Conservation (phyloP, 2,329 filamentous ascomycete species). For the Scedosporium boydii region DNA sequence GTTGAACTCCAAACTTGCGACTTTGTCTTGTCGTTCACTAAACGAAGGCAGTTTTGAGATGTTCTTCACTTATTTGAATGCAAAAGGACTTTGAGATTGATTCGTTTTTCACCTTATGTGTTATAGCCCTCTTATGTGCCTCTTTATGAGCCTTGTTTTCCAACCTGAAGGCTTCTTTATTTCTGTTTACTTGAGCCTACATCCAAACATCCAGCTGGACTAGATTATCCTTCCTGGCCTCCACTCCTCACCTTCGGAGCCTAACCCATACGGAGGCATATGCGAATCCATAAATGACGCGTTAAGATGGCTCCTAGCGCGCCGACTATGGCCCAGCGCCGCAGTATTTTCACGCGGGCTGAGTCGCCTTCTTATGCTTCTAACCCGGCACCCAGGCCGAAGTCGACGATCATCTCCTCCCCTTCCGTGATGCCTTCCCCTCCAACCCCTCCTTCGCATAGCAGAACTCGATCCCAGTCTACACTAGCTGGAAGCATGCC, state of each 20-base stretch:
- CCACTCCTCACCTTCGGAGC: neutral
- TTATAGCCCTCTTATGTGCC: neutral
- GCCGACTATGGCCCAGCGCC: conserved; percentile 50
- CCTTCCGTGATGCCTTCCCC: conserved; percentile 33
- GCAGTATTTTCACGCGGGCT: conserved; percentile 68
- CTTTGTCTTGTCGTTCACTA: neutral
- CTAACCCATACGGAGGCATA: neutral
- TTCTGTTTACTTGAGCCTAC: neutral
- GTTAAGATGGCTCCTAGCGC: conserved; percentile 33
- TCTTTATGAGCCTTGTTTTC: neutral
- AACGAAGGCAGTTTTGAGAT: neutral
- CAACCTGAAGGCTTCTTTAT: neutral
- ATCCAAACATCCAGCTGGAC: neutral
- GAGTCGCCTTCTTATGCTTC: conserved; percentile 57
- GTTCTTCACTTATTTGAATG: neutral
- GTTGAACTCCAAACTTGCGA: neutral
- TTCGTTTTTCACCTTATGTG: conserved; percentile 4
- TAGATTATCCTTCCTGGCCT: neutral
- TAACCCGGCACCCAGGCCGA: conserved; percentile 49
- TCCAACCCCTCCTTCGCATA: conserved; percentile 42
- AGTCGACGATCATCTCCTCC: conserved; percentile 65
- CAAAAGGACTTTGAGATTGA: neutral
- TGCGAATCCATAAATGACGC: conserved; percentile 4
- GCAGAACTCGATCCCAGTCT: conserved; percentile 53
- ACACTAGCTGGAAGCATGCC: neutral